These are phyloP conservation scores for Sugiyamaella paludigena DNA, from an alignment of 1,139 yeast genomes.

Conservation along the genomic window DNA sequence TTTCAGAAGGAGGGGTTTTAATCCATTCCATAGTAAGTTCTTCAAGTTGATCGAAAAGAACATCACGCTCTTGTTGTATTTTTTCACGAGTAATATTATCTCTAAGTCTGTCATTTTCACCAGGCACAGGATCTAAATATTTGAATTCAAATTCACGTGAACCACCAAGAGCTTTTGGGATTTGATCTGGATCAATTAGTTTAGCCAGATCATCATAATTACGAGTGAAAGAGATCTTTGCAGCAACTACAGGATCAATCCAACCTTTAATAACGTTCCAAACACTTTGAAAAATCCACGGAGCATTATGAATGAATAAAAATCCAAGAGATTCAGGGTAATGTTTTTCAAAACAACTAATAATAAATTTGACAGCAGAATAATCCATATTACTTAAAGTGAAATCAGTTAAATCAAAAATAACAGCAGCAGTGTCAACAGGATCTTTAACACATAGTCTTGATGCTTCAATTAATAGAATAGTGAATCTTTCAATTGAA, in stretches of 20 bases:
- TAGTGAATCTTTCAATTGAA: constrained; percentile 65
- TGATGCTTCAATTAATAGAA: constrained; percentile 66
- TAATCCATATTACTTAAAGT: constrained; percentile 81
- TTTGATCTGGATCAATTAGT: constrained; percentile 50
- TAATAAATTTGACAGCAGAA: constrained; percentile 73
- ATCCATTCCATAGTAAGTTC: constrained; percentile 68
- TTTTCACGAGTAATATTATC: constrained; percentile 47
- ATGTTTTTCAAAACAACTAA: constrained; percentile 77
- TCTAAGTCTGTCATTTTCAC: constrained; percentile 45
- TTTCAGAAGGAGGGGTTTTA: constrained; percentile 45
- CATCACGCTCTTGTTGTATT: constrained; percentile 47
- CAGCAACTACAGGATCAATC: constrained; percentile 87
- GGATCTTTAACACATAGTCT: constrained; percentile 63
- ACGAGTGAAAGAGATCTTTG: constrained; percentile 74
- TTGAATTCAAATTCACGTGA: constrained; percentile 52
- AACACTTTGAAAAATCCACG: constrained; percentile 83
- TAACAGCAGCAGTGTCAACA: constrained; percentile 65
- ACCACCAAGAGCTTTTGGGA: constrained; percentile 71
- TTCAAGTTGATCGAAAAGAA: constrained; percentile 49
- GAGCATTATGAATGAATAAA: constrained; percentile 78
- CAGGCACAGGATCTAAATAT: constrained; percentile 54
- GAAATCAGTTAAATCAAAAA: constrained; percentile 75
- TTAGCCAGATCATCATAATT: constrained; percentile 55
- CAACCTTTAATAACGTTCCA: constrained; percentile 84
- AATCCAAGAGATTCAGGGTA: constrained; percentile 83